phyloP scores from a whole-genome alignment of 768 basidiomycete genomes.

The Artomyces pyxidatus region DNA sequence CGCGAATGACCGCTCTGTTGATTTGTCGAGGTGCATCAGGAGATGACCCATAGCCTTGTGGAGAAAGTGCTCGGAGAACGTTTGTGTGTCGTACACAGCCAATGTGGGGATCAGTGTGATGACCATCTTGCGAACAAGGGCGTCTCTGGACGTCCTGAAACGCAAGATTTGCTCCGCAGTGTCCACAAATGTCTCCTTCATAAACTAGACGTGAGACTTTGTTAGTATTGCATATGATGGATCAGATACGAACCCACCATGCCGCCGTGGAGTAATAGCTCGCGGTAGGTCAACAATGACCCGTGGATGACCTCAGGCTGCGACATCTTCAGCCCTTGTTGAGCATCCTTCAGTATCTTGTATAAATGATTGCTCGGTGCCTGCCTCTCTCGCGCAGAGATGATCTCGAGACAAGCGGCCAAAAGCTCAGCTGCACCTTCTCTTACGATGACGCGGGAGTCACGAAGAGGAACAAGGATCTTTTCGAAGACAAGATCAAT shows the following conservation, averaged over 20 bases:
- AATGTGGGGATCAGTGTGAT: conserved; percentile 93
- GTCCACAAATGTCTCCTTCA: conserved; percentile 79
- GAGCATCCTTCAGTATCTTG: conserved; percentile 86
- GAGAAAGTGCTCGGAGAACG: conserved; percentile 84
- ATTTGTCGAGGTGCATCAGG: conserved; percentile 80
- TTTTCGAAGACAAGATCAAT: conserved; percentile 87
- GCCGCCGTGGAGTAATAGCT: conserved; percentile 87
- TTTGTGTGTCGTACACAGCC: conserved; percentile 89
- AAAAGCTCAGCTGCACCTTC: conserved; percentile 91
- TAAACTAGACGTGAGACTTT: conserved; percentile 44
- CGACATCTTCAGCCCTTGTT: conserved; percentile 67
- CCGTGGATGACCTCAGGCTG: conserved; percentile 91
- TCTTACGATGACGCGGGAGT: conserved; percentile 81
- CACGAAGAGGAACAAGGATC: conserved; percentile 84
- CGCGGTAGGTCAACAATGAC: conserved; percentile 83
- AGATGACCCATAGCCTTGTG: conserved; percentile 94
- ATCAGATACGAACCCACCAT: conserved; percentile 49
- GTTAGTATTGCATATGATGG: not conserved
- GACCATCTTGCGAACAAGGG: conserved; percentile 86
- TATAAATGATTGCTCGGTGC: conserved; percentile 56
- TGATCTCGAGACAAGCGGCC: conserved; percentile 88
- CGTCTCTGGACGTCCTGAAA: conserved; percentile 82
- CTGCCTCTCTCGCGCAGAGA: conserved; percentile 64
- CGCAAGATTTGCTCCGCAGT: conserved; percentile 86
- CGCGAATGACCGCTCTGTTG: conserved; percentile 81